phyloP scores from a whole-genome alignment of 192 early-diverging fungal genomes.

The Coemansia sp. region DNA sequence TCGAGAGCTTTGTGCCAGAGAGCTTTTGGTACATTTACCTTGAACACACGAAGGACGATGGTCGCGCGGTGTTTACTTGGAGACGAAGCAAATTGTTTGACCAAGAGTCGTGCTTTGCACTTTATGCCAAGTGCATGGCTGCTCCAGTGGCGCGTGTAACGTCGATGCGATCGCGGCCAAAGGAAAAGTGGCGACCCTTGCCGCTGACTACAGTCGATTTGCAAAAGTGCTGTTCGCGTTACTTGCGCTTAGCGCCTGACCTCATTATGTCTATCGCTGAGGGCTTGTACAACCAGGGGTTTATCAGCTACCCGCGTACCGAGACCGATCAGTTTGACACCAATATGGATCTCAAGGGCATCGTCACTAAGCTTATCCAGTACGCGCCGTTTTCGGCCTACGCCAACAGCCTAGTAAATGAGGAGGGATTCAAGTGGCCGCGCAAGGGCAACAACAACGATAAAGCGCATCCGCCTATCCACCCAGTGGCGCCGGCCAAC shows the following conservation, averaged over 20 bases:
- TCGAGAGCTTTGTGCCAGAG: conserved; percentile 84
- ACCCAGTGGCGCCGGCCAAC: conserved; percentile 69
- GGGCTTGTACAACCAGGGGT: conserved; percentile 81
- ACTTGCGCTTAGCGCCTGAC: conserved; percentile 76
- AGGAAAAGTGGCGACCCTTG: conserved; percentile 84
- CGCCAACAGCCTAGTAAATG: conserved; percentile 61
- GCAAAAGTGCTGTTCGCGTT: conserved; percentile 76
- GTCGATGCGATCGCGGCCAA: conserved; percentile 63
- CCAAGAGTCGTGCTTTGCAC: conserved; percentile 63
- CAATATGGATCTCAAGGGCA: conserved; percentile 67
- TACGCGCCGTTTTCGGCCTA: conserved; percentile 55
- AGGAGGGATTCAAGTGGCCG: conserved; percentile 67
- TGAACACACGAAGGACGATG: conserved; percentile 56
- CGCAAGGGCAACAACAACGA: conserved; percentile 87
- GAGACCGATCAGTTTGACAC: conserved; percentile 91
- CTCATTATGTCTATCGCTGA: conserved; percentile 86
- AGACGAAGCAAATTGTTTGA: conserved; percentile 74
- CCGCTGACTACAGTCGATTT: conserved; percentile 95
- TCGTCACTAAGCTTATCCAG: conserved; percentile 65
- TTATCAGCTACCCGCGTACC: conserved; percentile 95
- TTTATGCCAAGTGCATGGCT: conserved; percentile 77
- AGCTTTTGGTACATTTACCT: conserved; percentile 87
- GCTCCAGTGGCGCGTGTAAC: conserved; percentile 61
- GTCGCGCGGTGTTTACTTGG: conserved; percentile 73
- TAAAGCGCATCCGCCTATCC: conserved; percentile 97